Evolutionary conservation across 1,284 basidiomycete species (phyloP), one percentile per base, ranked within the genome.

Genomic region (Leccinum huronense): DNA sequence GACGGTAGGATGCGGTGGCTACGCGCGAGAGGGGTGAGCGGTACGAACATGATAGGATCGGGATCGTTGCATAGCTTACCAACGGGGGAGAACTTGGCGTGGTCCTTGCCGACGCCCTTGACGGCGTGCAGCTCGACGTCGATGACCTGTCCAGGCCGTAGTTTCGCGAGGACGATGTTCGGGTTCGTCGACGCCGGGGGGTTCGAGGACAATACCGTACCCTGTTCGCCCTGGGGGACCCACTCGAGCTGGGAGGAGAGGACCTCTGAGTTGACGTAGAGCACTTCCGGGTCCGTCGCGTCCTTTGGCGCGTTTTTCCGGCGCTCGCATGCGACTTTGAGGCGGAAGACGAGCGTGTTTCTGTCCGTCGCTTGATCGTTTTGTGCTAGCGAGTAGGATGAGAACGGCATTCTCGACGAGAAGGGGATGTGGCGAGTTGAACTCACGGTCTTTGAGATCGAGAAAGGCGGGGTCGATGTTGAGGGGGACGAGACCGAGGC

Each of bases 1-100:
- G 83, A 57, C 97, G 91, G 77, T 99, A 99, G 2, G 95, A 93
- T 1, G 97, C 95, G 10, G 95, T 97, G 2, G 95, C 95, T 95
- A 38, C 9, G 10, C 0, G 11, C 13, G 45, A 5, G 13, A 36
- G 69, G 27, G 67, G 55, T 57, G 3, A 10, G 58, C 19, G 19
- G n/a, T 33, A 42, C 63, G 40, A 27, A 60, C 33, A 61, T 7
- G 16, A 53, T 8, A 16, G 11, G 10, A 42, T 42, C 7, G 23
- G 48, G 19, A 14, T 51, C 14, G 16, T 59, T 23, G 27, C 30
- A 54, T 6, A 81, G 11, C 92, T 67, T 69, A 93, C 93, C 94
- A 59, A 99, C 97, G n/a, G 97, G 95, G 63, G 88, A 94, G 78
- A 93, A 99, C 75, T 99, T 99, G 53, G 97, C 95, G 74, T 99